Base-by-base conservation (phyloP, 352 stramenopile species). In the Phytophthora agathidicida region DNA sequence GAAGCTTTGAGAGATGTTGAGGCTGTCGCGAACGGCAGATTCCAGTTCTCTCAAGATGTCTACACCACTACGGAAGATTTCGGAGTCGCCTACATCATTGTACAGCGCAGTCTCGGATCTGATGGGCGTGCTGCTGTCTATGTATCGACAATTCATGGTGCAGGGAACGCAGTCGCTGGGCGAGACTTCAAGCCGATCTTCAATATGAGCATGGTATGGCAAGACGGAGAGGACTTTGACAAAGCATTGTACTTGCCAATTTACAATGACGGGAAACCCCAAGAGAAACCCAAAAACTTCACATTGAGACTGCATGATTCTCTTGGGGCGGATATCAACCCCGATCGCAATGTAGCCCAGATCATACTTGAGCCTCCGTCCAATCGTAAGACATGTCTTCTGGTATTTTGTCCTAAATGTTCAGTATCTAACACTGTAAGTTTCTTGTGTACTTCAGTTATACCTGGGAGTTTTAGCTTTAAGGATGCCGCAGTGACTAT, bases 191-290 rank as follows among this genome's bases (percentile, higher is more conserved):
- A 71, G 30, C 57, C 73, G 3, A 42, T 89, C 5, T 88, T 76
- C 55, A 92, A 92, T 53, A 49, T 75, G 16, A 92, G 82, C 63
- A 54, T 92, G n/a, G 68, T 88, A 24, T 92, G 82, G 82, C 77
- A 92, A 31, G 80, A 92, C 50, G 76, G 82, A 17, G 80, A 90
- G 32, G 75, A 86, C 47, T 60, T 75, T 7, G 82, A 92, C 54
- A 85, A 84, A 47, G 71, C 82, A 30, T 65, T 92, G 2, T 89
- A 90, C 49, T 31, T 92, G 7, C 69, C 70, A 7, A 49, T 92
- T 3, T 69, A 87, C 20, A 90, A 92, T 31, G 82, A 92, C 20
- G 70, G 66, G 0, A 48, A 47, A 2, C 77, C 82, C 0, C 75
- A 92, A 49, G 77, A 90, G 42, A 45, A 11, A 3, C 10, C 55